Base-by-base conservation (phyloP, 371 early-diverging fungal species). In the Haplosporangium sp. region DNA sequence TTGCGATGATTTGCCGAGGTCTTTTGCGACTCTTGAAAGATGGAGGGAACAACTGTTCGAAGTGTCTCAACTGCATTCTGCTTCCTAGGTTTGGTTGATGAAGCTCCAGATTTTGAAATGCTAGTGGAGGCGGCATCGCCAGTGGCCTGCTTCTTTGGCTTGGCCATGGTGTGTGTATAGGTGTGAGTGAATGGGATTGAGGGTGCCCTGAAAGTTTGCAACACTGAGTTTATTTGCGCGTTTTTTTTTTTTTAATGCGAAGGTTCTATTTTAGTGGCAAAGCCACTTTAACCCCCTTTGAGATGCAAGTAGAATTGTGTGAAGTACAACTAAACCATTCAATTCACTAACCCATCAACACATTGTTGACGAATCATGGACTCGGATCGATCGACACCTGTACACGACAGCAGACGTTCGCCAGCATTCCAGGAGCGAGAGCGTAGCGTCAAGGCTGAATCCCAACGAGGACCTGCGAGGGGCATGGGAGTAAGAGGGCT, bases 11-110 rank as follows among this genome's bases (percentile, higher is more conserved):
- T 88, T 5, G 92, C 87, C 20, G 87, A 85, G 0, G 91, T 86
- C 65, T 87, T 88, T 76, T 94, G 94, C 6, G 91, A 88, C n/a
- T 94, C 94, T 69, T 91, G 91, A 76, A 95, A 94, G 63, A 95
- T 86, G 62, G 86, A 79, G 0, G 91, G 88, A n/a, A 93, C 68
- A 6, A 74, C 75, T 5, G 81, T 75, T 4, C 75, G 75, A 17
- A 81, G 72, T 15, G 71, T 71, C 7, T 81, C 81, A 53, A 81
- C 50, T 4, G 67, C 74, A 4, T 52, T 73, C 3, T 61, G 42
- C 50, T 77, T 72, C 47, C 34, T 77, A 9, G 70, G 37, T 58
- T 61, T 77, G 19, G 66, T 62, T 9, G 65, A 50, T 64, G 67
- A 11, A 34, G 34, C 48, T 20, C 52, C 37, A 6, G 45, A 55